These are phyloP conservation scores for Suillus tomentosus DNA, from an alignment of 768 basidiomycete species.

Conservation along the genomic window DNA sequence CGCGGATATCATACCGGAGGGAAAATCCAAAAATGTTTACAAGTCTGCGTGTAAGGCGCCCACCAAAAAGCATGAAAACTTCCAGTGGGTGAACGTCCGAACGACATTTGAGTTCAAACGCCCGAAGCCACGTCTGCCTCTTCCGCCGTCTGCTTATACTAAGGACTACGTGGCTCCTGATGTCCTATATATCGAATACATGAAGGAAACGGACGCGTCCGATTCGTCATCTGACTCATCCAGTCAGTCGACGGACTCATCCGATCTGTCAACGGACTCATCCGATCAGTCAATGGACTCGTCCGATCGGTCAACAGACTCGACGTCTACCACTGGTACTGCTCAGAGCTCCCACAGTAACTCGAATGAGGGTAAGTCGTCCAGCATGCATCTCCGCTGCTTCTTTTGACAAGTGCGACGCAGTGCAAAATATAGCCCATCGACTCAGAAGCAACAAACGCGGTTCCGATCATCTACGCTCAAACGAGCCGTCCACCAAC, in stretches of 20 bases:
- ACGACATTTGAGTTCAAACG: not conserved
- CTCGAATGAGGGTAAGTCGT: not conserved
- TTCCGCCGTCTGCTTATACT: not conserved
- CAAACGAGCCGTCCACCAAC: not conserved
- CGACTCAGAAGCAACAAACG: not conserved
- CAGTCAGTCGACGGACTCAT: too few relatives aligned
- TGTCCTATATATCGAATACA: not conserved
- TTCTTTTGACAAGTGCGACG: not conserved
- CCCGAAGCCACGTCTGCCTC: not conserved
- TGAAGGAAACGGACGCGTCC: not conserved
- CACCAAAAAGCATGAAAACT: not conserved
- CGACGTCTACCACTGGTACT: not conserved
- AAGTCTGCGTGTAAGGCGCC: not conserved
- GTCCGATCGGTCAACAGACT: not conserved
- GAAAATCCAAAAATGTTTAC: not conserved
- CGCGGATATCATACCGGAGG: not conserved
- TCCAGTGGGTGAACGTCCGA: not conserved
- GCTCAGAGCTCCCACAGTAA: not conserved
- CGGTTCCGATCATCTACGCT: not conserved
- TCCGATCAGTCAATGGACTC: too few relatives aligned
- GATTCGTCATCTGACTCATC: not conserved
- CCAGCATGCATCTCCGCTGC: not conserved
- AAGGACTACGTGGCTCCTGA: not conserved
- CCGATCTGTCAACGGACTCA: too few relatives aligned
- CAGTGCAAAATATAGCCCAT: not conserved